Conservation (phyloP, 2,329 filamentous ascomycete species). For the Fusarium brachygibbosum region DNA sequence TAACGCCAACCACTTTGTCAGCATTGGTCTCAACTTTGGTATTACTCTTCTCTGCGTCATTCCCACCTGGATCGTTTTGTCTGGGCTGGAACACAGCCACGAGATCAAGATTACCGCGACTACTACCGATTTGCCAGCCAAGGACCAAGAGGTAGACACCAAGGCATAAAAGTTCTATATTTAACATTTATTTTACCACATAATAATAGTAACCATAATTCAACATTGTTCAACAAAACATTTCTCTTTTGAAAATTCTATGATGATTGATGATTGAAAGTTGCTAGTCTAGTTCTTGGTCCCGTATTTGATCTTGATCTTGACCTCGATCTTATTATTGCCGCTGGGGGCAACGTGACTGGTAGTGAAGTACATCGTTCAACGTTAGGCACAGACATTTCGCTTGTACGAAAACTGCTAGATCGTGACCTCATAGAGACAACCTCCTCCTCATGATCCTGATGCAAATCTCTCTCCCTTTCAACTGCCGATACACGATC, state of each 20-base stretch:
- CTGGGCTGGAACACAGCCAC: slow-evolving; percentile 22
- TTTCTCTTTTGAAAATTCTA: rapidly evolving
- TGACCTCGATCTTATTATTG: not conserved
- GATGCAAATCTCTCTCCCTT: slow-evolving; percentile 5
- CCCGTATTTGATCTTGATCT: slow-evolving; percentile 3
- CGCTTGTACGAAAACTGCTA: slow-evolving; percentile 12
- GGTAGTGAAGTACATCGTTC: slow-evolving; percentile 15
- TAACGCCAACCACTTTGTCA: slow-evolving; percentile 29
- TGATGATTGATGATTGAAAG: slow-evolving; percentile 3
- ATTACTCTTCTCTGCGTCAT: slow-evolving; percentile 21
- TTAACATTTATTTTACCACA: not conserved
- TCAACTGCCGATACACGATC: not conserved
- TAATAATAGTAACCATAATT: slow-evolving; percentile 15
- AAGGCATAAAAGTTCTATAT: slow-evolving; percentile 4
- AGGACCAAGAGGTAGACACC: not conserved
- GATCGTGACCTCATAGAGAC: not conserved
- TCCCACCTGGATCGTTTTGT: slow-evolving; percentile 21
- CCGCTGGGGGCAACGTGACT: not conserved
- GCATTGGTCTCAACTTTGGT: slow-evolving; percentile 23
- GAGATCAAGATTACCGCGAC: slow-evolving; percentile 18
- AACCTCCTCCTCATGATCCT: slow-evolving; percentile 9
- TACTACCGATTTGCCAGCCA: not conserved
- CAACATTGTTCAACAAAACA: slow-evolving; percentile 15
- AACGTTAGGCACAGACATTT: not conserved
- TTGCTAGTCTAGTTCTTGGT: not conserved